Conservation (phyloP, 805 yeast genomes). For the Metschnikowia kofuensis region DNA sequence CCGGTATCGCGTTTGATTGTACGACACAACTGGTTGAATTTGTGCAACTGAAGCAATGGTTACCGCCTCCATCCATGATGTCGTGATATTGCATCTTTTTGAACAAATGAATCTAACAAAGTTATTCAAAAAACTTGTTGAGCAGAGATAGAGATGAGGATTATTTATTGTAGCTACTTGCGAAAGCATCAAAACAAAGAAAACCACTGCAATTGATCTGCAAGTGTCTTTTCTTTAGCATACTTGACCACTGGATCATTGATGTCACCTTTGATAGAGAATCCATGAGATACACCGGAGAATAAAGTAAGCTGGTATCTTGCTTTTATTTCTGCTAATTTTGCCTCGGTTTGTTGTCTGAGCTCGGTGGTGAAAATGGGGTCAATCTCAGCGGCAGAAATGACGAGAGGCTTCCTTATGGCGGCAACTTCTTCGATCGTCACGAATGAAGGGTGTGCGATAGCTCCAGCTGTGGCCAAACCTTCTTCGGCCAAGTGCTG, state of each 20-base stretch:
- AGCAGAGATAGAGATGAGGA: too few relatives aligned
- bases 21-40: too few relatives aligned
- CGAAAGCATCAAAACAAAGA: constrained; percentile 1
- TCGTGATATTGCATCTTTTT: too few relatives aligned
- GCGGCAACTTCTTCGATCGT: constrained; percentile 59
- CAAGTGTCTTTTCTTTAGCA: constrained; percentile 65
- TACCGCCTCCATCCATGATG: too few relatives aligned
- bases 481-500: constrained; percentile 47
- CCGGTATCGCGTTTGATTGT: too few relatives aligned
- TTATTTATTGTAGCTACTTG: too few relatives aligned
- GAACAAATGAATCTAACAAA: too few relatives aligned
- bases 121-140: too few relatives aligned
- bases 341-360: constrained; percentile 59
- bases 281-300: constrained; percentile 72
- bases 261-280: constrained; percentile 73
- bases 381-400: constrained; percentile 77
- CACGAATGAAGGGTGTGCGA: constrained; percentile 83
- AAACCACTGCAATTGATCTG: constrained; percentile 37
- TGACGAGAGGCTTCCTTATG: constrained; percentile 60
- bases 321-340: constrained; percentile 46
- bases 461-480: constrained; percentile 57
- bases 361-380: constrained; percentile 57
- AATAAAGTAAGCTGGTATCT: constrained; percentile 61
- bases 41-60: too few relatives aligned
- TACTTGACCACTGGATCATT: constrained; percentile 49